Base-by-base conservation (phyloP, 148 eudicot genomes). In the Diospyros lotus region DNA sequence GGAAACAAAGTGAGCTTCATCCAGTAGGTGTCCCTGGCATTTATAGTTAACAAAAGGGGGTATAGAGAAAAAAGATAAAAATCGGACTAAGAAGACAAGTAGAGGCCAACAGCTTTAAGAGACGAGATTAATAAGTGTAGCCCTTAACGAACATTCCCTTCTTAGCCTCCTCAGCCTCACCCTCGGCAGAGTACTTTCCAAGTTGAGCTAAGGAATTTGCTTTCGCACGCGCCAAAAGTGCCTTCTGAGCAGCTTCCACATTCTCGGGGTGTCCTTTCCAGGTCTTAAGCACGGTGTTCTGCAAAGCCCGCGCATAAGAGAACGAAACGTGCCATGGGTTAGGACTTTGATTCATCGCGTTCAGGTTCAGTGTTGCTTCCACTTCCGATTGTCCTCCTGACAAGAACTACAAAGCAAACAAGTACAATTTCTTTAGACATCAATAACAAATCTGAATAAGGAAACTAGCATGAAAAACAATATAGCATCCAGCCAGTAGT, bases 241-340 rank as follows among this genome's bases (percentile, higher is more conserved):
- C 78, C 80, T 79, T 86, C 58, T 94, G 95, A 28, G 90, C 97
- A 65, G 97, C 98, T 75, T 90, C 86, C 5, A 87, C 74, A 43
- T 92, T 94, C 82, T 92, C 97, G 5, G 98, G 89, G 38, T 58
- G 88, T 76, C 98, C 98, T 68, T 92, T 91, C 98, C 97, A 92
- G 78, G 93, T 80, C 87, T 92, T 94, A 9, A 94, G 96, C 76
- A 92, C 93, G 10, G 86, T 75, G 91, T 94, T 94, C 66, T 94
- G 97, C 39, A 94, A 81, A n/a, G 98, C 98, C 77, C 96, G 91
- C 50, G 98, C 98, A 65, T 94, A 94, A 5, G 98, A 94, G 87
- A 94, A 94, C 12, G 97, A 94, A 15, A 94, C 97, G 43, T 94
- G 98, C 98, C 98, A 94, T 64, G 97, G 97, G 91, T 94, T 94